Percentiles rank a stretch among this genome's conserved stretches.
phyloP scores from a whole-genome alignment of 257 asterid genomes.

The Nicotiana otophora region DNA sequence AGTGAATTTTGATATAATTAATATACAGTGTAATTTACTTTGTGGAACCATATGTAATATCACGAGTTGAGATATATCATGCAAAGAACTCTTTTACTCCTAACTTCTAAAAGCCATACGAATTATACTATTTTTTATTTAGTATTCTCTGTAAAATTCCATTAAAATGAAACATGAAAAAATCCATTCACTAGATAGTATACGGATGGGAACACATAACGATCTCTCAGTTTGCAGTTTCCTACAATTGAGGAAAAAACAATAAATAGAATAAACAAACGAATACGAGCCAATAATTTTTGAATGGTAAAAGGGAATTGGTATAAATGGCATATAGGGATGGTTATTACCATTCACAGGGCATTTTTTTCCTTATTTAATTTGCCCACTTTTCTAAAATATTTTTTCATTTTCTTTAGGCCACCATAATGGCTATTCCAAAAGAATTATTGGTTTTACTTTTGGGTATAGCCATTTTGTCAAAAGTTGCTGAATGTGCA shows the following conservation, averaged over 20 bases:
- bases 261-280: not conserved
- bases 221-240: not conserved
- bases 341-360: not conserved
- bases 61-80: too few species aligned
- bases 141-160: not conserved
- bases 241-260: not conserved
- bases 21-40: too few species aligned
- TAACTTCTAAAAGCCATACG: not conserved
- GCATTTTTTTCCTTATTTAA: not conserved
- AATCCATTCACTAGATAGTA: too few species aligned
- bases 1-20: too few species aligned
- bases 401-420: not conserved
- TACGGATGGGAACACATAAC: not conserved
- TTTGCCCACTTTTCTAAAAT: not conserved
- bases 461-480: constrained; percentile 23
- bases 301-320: not conserved
- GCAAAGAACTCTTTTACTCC: too few species aligned
- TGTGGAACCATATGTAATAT: too few species aligned
- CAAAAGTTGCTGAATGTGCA: constrained; percentile 17
- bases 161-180: too few species aligned
- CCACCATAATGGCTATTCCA: constrained; percentile 17
- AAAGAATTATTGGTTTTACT: not conserved
- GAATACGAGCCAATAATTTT: not conserved
- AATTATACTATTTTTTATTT: not conserved
- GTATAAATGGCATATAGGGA: not conserved